A percentile compares a stretch with the other conserved stretches of the same genome.
These are phyloP conservation scores for Candida palmyrensis DNA, from an alignment of 805 yeast species.

Conservation along the genomic window DNA sequence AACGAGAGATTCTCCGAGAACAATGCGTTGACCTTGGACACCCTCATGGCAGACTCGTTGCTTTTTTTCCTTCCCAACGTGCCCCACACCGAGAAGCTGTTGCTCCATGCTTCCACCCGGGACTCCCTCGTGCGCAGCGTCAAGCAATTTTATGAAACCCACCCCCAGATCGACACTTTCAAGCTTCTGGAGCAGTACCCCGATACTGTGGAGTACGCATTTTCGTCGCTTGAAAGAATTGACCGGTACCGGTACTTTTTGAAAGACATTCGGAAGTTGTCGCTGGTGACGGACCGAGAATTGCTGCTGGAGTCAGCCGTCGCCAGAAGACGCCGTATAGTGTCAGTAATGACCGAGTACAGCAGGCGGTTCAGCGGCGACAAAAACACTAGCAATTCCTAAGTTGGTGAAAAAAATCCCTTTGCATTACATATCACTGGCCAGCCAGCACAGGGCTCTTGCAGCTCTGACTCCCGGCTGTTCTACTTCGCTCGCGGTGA, in stretches of 20 bases:
- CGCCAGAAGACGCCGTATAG: no score
- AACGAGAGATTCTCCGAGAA: conserved; percentile 1
- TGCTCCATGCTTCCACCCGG: not conserved
- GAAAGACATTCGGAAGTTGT: no score
- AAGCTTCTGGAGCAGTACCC: conserved; percentile 30
- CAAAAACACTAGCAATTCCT: no score
- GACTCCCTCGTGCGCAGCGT: not conserved
- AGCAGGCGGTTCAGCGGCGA: no score
- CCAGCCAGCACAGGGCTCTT: no score
- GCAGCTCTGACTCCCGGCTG: no score
- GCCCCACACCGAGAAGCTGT: not conserved
- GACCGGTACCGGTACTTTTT: no score
- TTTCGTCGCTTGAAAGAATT: no score
- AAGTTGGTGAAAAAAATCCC: conserved; percentile 1
- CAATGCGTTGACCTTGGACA: not conserved
- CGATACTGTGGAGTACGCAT: conserved; percentile 24
- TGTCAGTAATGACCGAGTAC: no score
- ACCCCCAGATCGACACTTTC: conserved; percentile 14
- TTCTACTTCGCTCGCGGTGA: no score
- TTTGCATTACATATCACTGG: conserved; percentile 5
- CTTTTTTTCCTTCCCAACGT: not conserved
- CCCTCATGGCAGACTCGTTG: not conserved
- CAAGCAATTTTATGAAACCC: not conserved
- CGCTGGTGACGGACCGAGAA: no score
- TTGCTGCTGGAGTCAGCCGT: no score